Conservation (phyloP, 1,139 yeast species). For the Suhomyces kunorum region DNA sequence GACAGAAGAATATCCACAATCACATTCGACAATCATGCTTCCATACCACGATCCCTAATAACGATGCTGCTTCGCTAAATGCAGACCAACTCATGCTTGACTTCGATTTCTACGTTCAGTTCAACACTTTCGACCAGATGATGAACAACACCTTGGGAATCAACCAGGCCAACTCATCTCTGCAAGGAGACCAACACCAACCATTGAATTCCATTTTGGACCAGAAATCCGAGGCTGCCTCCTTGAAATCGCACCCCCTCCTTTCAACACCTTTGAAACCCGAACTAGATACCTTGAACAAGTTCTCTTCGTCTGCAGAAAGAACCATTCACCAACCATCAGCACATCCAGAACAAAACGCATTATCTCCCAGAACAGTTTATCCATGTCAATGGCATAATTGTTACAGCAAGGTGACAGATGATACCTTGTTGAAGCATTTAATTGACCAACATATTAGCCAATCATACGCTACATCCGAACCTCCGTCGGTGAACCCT, state of each 20-base stretch:
- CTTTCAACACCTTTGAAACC: conserved; percentile 4
- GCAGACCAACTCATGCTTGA: conserved; percentile 32
- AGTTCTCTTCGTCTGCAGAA: conserved; percentile 7
- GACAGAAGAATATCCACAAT: conserved; percentile 15
- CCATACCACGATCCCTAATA: conserved; percentile 44
- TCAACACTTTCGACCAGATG: conserved; percentile 37
- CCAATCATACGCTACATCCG: conserved; percentile 23
- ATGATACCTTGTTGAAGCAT: conserved; percentile 56
- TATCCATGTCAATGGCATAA: conserved; percentile 59
- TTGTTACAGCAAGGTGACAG: conserved; percentile 45
- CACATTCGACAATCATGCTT: conserved; percentile 49
- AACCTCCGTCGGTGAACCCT: conserved; percentile 14
- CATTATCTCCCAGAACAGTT: conserved; percentile 5
- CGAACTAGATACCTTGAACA: conserved; percentile 1
- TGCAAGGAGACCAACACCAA: background rate
- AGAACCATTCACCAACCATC: background rate
- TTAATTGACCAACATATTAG: conserved; percentile 56
- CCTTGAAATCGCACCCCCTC: background rate
- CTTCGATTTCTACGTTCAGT: conserved; percentile 46
- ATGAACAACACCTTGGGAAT: conserved; percentile 11
- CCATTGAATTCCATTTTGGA: background rate
- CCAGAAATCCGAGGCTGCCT: background rate
- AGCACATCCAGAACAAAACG: background rate
- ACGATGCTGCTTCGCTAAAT: conserved; percentile 10
- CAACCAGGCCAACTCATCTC: background rate